These are phyloP conservation scores for Penicillium corylophilum DNA, from an alignment of 2,329 filamentous ascomycete genomes.

Conservation along the genomic window DNA sequence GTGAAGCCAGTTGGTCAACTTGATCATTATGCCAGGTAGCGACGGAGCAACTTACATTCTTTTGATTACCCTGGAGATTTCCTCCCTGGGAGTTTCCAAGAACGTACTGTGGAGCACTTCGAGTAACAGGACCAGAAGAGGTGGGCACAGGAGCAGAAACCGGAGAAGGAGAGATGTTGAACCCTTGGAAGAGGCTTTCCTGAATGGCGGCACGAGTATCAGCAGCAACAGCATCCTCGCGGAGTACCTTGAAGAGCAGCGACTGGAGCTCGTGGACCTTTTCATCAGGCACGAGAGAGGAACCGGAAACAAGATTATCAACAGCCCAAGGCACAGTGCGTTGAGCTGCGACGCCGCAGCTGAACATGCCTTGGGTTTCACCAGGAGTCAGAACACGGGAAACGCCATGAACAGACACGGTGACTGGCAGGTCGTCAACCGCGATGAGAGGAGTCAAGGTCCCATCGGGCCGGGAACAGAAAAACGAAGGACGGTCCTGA, in stretches of 20 bases:
- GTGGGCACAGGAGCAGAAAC: neutral
- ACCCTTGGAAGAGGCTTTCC: slow-evolving; percentile 7
- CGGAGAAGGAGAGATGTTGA: neutral
- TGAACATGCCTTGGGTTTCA: slow-evolving; percentile 46
- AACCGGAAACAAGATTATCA: slow-evolving; percentile 20
- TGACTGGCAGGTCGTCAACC: slow-evolving; percentile 45
- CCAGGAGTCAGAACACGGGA: slow-evolving; percentile 35
- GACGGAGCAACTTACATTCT: neutral
- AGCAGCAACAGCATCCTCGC: slow-evolving; percentile 20
- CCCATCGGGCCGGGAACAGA: slow-evolving; percentile 43
- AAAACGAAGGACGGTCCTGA: slow-evolving; percentile 40
- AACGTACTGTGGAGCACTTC: neutral
- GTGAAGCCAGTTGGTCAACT: neutral
- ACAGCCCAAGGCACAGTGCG: slow-evolving; percentile 38
- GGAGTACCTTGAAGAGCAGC: slow-evolving; percentile 20
- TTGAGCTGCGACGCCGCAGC: slow-evolving; percentile 36
- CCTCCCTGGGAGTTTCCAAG: neutral
- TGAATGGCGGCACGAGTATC: slow-evolving; percentile 24
- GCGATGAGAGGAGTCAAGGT: slow-evolving; percentile 45
- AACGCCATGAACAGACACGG: slow-evolving; percentile 38
- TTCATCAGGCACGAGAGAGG: neutral
- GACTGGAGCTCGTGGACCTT: slow-evolving; percentile 17
- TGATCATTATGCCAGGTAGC: neutral
- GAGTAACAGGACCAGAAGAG: neutral
- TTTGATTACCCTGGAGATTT: neutral